Evolutionary conservation across 768 basidiomycete species (phyloP).

Genomic region (Suillus weaverae): DNA sequence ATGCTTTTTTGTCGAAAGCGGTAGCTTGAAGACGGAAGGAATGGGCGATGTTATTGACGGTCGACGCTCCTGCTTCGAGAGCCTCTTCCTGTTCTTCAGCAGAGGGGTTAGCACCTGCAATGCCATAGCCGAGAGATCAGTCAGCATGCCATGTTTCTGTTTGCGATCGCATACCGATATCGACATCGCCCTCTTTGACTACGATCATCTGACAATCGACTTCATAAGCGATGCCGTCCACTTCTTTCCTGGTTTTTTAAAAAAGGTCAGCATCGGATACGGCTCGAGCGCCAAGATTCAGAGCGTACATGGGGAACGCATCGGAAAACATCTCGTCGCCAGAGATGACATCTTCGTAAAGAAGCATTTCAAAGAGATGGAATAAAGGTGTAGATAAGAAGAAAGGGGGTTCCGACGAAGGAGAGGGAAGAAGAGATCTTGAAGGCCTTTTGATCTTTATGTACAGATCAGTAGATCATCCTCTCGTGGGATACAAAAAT

Average conservation of each 20-base stretch:
- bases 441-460: slow-evolving; percentile 11
- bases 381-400: slow-evolving; percentile 7
- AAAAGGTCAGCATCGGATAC: not conserved
- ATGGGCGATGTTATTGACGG: slow-evolving; percentile 88
- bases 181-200: slow-evolving; percentile 76
- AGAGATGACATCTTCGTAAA: slow-evolving; percentile 72
- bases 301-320: slow-evolving; percentile 79
- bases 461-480: slow-evolving; percentile 15
- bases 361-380: slow-evolving; percentile 53
- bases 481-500: slow-evolving; percentile 16
- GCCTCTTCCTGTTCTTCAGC: slow-evolving; percentile 82
- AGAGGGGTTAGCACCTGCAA: slow-evolving; percentile 87
- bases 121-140: too few species aligned
- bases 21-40: slow-evolving; percentile 88
- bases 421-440: not conserved
- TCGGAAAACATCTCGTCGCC: slow-evolving; percentile 94
- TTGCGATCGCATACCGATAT: slow-evolving; percentile 67
- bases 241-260: slow-evolving; percentile 53
- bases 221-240: slow-evolving; percentile 83
- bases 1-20: slow-evolving; percentile 89
- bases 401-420: slow-evolving; percentile 11
- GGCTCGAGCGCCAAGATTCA: not conserved
- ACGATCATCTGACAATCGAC: slow-evolving; percentile 76
- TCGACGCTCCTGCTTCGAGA: slow-evolving; percentile 72
- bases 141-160: too few species aligned